These are phyloP conservation scores for Globisporangium rhizosaccharum DNA, from an alignment of 352 stramenopile genomes.

Conservation along the genomic window DNA sequence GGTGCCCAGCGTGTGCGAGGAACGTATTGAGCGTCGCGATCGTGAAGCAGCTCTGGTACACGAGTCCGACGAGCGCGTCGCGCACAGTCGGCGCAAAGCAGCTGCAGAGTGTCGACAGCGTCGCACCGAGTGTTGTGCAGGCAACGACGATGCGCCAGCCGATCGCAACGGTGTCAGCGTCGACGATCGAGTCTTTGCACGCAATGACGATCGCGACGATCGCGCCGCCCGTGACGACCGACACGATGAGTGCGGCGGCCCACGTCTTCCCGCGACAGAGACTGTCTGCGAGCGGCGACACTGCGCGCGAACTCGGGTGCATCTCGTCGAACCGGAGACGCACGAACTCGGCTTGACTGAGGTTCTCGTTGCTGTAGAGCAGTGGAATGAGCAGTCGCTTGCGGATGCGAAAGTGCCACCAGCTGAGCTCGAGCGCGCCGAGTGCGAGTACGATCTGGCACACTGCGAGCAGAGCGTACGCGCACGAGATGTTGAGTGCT, in stretches of 20 bases:
- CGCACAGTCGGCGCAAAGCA: slow-evolving; percentile 33
- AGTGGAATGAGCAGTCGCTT: slow-evolving; percentile 28
- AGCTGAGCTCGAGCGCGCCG: slow-evolving; percentile 41
- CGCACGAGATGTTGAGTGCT: slow-evolving; percentile 27
- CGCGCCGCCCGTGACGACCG: slow-evolving; percentile 7
- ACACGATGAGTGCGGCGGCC: slow-evolving; percentile 13
- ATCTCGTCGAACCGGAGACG: slow-evolving; percentile 22
- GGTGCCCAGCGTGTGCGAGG: slow-evolving; percentile 37
- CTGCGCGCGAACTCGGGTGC: slow-evolving; percentile 19
- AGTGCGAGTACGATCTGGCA: slow-evolving; percentile 31
- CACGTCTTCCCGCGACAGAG: slow-evolving; percentile 14
- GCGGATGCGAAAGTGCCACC: slow-evolving; percentile 63
- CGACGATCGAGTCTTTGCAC: slow-evolving; percentile 11
- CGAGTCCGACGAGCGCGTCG: slow-evolving; percentile 36
- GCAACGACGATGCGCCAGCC: slow-evolving; percentile 25
- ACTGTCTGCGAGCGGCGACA: slow-evolving; percentile 24
- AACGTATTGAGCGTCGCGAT: slow-evolving; percentile 59
- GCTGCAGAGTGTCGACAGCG: slow-evolving; percentile 27
- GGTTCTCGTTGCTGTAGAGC: slow-evolving; percentile 5
- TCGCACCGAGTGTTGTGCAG: slow-evolving; percentile 19
- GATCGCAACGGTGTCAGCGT: slow-evolving; percentile 5
- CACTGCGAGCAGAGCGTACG: slow-evolving; percentile 30
- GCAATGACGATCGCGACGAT: slow-evolving; percentile 11
- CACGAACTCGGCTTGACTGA: slow-evolving; percentile 18
- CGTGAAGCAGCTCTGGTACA: slow-evolving; percentile 50